phyloP scores from a whole-genome alignment of 2,329 filamentous ascomycete genomes.

The Fusarium hainanense region DNA sequence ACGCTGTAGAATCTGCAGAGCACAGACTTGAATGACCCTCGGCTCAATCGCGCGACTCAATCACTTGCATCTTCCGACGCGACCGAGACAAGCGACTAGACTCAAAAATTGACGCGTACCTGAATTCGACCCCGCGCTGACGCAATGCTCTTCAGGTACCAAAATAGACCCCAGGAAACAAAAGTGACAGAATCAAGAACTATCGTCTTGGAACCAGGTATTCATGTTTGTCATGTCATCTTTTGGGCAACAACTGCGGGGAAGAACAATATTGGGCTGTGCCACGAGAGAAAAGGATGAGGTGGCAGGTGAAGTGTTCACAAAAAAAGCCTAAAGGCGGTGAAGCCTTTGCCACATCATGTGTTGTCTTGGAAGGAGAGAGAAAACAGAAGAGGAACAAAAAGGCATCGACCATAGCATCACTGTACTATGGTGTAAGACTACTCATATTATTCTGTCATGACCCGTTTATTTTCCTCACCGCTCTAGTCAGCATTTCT shows the following conservation, averaged over 20 bases:
- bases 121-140: conserved; percentile 3
- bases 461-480: conserved; percentile 28
- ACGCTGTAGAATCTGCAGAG: neutral
- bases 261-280: neutral
- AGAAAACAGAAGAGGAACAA: neutral
- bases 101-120: conserved; percentile 4
- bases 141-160: conserved; percentile 8
- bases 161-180: neutral
- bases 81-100: neutral
- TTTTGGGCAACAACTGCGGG: conserved; percentile 4
- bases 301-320: conserved; percentile 23
- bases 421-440: fast-evolving
- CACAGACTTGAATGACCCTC: neutral
- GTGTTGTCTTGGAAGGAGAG: conserved; percentile 29
- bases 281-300: conserved; percentile 15
- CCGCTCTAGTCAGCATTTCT: conserved; percentile 18
- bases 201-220: neutral
- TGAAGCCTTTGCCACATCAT: conserved; percentile 28
- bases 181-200: neutral
- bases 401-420: neutral
- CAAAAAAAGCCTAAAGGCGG: conserved; percentile 25
- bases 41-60: neutral
- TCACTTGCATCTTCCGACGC: neutral
- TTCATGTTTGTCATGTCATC: neutral
- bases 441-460: neutral